phyloP scores from a whole-genome alignment of 495 filamentous ascomycete genomes.

The Penicillium pulvis region DNA sequence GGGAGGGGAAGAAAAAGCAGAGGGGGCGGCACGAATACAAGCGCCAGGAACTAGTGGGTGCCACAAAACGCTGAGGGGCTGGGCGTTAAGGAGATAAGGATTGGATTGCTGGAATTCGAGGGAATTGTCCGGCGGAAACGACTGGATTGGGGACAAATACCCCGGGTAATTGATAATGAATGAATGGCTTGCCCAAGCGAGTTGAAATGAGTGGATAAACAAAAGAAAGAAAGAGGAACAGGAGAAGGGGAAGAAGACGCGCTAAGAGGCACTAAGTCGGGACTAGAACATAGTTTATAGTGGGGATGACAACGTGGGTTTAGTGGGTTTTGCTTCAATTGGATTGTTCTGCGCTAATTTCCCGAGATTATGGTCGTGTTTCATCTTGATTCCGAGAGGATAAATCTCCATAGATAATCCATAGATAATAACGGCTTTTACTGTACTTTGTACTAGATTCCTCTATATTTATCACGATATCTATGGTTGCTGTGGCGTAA shows the following conservation, averaged over 20 bases:
- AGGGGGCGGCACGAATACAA: constrained; percentile 2
- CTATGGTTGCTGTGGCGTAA: not conserved
- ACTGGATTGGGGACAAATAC: no score
- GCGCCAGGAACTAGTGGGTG: constrained; percentile 7
- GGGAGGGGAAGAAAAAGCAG: not conserved
- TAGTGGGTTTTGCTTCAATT: not conserved
- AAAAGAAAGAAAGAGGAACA: not conserved
- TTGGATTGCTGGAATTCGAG: not conserved
- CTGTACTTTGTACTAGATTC: not conserved
- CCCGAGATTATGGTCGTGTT: not conserved
- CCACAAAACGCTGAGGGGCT: constrained; percentile 4
- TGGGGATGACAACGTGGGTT: not conserved
- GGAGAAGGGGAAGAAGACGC: not conserved
- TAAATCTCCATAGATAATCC: not conserved
- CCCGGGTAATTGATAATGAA: no score
- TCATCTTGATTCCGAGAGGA: not conserved
- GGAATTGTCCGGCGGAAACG: not conserved
- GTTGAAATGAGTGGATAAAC: not conserved
- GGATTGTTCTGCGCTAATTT: not conserved
- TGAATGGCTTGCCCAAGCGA: not conserved
- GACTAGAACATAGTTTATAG: constrained; percentile 4
- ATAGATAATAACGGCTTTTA: not conserved
- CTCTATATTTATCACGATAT: not conserved
- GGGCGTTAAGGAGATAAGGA: not conserved
- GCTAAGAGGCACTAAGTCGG: not conserved